Evolutionary conservation across 2,329 filamentous ascomycete species (phyloP).

Genomic region (Juglanconis sp.): DNA sequence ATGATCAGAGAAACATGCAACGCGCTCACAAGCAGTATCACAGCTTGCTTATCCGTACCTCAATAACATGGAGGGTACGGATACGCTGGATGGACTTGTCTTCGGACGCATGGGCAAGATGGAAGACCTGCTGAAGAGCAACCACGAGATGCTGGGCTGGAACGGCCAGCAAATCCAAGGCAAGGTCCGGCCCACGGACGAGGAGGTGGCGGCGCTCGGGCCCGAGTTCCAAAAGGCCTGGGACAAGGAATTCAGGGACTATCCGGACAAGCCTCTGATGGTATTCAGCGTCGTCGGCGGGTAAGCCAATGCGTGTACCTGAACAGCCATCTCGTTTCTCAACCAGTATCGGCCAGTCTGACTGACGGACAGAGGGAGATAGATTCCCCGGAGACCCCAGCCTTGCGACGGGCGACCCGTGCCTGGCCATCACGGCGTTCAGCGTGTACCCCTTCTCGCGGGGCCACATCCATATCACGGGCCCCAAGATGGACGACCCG

Average conservation of each 20-base stretch:
- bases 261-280: slow-evolving; percentile 21
- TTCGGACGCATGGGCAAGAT: neutral
- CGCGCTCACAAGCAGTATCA: neutral
- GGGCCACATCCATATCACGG: slow-evolving; percentile 41
- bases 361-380: neutral
- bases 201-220: slow-evolving; percentile 20
- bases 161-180: slow-evolving; percentile 20
- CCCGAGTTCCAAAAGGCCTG: slow-evolving; percentile 22
- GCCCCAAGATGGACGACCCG: slow-evolving; percentile 31
- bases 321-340: neutral
- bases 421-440: neutral
- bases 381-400: slow-evolving; percentile 1
- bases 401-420: neutral
- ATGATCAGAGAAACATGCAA: neutral
- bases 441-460: slow-evolving; percentile 6
- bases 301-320: neutral
- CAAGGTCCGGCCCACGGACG: slow-evolving; percentile 23
- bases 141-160: slow-evolving; percentile 23
- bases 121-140: slow-evolving; percentile 18
- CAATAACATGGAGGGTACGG: neutral
- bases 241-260: slow-evolving; percentile 20
- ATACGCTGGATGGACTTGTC: neutral
- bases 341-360: neutral
- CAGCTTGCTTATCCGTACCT: slow-evolving; percentile 1
- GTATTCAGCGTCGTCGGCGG: slow-evolving; percentile 7